These are phyloP conservation scores for Clitopilus hobsonii DNA, from an alignment of 768 basidiomycete species.

Conservation along the genomic window DNA sequence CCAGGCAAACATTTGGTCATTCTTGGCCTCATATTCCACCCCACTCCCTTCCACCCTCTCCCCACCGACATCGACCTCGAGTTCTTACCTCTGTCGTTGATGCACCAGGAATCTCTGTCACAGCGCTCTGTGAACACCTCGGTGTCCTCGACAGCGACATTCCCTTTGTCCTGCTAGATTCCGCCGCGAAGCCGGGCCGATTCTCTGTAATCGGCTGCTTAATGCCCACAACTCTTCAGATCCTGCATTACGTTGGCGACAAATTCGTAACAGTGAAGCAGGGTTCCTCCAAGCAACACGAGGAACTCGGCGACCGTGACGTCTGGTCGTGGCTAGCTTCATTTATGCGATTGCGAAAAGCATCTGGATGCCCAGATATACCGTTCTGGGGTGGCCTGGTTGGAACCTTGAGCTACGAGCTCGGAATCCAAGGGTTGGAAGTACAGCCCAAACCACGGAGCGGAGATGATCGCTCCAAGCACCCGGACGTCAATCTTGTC, in stretches of 20 bases:
- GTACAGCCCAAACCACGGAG: slow-evolving; percentile 28
- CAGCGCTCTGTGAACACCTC: slow-evolving; percentile 55
- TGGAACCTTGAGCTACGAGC: slow-evolving; percentile 76
- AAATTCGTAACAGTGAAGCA: slow-evolving; percentile 37
- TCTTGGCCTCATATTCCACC: slow-evolving; percentile 52
- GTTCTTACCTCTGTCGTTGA: slow-evolving; percentile 34
- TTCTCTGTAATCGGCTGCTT: slow-evolving; percentile 70
- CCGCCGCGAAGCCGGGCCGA: slow-evolving; percentile 69
- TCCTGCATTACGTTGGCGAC: slow-evolving; percentile 55
- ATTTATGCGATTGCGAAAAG: slow-evolving; percentile 58
- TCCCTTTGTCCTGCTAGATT: slow-evolving; percentile 73
- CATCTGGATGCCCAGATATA: slow-evolving; percentile 35
- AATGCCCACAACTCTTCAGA: slow-evolving; percentile 45
- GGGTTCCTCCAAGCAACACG: slow-evolving; percentile 26
- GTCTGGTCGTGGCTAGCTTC: slow-evolving; percentile 72
- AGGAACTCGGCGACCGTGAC: slow-evolving; percentile 44
- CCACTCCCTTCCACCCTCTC: slow-evolving; percentile 19
- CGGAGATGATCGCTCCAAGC: slow-evolving; percentile 21
- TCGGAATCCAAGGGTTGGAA: slow-evolving; percentile 56
- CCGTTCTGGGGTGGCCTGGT: slow-evolving; percentile 87
- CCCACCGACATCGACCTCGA: slow-evolving; percentile 13
- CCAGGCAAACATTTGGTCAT: slow-evolving; percentile 35
- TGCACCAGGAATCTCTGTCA: slow-evolving; percentile 34
- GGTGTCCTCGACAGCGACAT: slow-evolving; percentile 52
- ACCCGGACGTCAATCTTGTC: slow-evolving; percentile 71